Conservation (phyloP, 2,329 filamentous ascomycete genomes). For the Xylariaceae sp. region DNA sequence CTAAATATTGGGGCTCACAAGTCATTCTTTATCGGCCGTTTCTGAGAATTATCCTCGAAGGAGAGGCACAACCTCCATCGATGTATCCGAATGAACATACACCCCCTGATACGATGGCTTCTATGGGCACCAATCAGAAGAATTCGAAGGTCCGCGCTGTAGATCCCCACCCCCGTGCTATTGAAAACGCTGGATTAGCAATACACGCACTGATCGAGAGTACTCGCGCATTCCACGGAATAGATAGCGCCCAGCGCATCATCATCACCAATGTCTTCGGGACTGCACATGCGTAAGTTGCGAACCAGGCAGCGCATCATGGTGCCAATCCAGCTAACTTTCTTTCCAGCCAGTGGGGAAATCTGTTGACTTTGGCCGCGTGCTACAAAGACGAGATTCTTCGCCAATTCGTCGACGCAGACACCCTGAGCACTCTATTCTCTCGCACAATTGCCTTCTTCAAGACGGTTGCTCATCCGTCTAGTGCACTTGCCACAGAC, state of each 20-base stretch:
- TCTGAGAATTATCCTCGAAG: conserved; percentile 61
- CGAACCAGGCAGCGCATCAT: background rate
- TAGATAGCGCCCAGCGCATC: conserved; percentile 66
- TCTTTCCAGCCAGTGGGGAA: conserved; percentile 84
- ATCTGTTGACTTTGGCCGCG: conserved; percentile 87
- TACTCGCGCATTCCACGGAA: conserved; percentile 78
- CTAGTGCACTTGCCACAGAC: conserved; percentile 77
- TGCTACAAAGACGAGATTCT: conserved; percentile 74
- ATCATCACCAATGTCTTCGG: conserved; percentile 97
- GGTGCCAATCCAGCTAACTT: conserved; percentile 11
- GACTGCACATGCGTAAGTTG: conserved; percentile 90
- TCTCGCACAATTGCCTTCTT: conserved; percentile 80
- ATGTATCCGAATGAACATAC: conserved; percentile 26
- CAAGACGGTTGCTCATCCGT: conserved; percentile 70
- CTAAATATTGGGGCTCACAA: conserved; percentile 92
- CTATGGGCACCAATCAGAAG: conserved; percentile 23
- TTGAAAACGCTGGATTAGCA: conserved; percentile 65
- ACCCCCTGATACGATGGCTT: conserved; percentile 25
- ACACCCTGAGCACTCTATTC: conserved; percentile 67
- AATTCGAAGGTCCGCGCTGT: too few relatives aligned
- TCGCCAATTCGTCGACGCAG: conserved; percentile 60
- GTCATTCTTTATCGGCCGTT: conserved; percentile 90
- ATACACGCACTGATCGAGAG: conserved; percentile 81
- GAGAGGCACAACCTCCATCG: conserved; percentile 32
- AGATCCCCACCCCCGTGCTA: too few relatives aligned